A percentile compares a stretch with the other conserved stretches of the same genome.
Conservation (phyloP, 2,329 filamentous ascomycete genomes). For the Bipolaris cookei region DNA sequence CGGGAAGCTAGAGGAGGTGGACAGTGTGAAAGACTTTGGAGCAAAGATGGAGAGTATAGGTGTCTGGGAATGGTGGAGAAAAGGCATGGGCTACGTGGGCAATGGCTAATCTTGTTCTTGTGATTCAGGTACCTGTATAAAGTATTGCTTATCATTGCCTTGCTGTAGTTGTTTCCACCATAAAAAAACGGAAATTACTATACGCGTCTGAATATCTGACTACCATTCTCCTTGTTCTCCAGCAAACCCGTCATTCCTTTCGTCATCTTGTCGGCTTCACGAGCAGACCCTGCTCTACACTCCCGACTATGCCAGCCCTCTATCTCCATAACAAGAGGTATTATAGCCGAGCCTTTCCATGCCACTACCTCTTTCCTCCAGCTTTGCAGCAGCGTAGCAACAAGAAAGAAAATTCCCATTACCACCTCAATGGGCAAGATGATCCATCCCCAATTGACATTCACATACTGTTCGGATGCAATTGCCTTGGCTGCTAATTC, state of each 20-base stretch:
- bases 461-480: constrained; percentile 6
- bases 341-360: constrained; percentile 9
- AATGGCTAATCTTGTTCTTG: constrained; percentile 16
- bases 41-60: constrained; percentile 65
- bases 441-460: constrained; percentile 5
- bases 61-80: constrained; percentile 69
- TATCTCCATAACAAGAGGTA: constrained; percentile 5
- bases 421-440: constrained; percentile 1
- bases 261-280: neutral
- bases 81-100: constrained; percentile 65
- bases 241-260: neutral
- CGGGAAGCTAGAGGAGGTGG: constrained; percentile 61
- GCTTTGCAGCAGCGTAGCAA: constrained; percentile 4
- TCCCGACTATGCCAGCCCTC: neutral
- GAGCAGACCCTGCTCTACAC: neutral
- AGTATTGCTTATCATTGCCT: neutral
- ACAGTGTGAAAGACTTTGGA: constrained; percentile 69
- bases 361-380: constrained; percentile 6
- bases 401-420: constrained; percentile 7
- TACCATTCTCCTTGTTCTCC: neutral
- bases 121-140: too few species aligned
- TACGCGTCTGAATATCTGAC: neutral
- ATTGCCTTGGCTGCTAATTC: neutral
- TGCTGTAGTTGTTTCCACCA: too few species aligned
- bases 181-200: constrained; percentile 5